phyloP scores from a whole-genome alignment of 2,329 filamentous ascomycete genomes.

The Paraphoma chrysanthemicola region DNA sequence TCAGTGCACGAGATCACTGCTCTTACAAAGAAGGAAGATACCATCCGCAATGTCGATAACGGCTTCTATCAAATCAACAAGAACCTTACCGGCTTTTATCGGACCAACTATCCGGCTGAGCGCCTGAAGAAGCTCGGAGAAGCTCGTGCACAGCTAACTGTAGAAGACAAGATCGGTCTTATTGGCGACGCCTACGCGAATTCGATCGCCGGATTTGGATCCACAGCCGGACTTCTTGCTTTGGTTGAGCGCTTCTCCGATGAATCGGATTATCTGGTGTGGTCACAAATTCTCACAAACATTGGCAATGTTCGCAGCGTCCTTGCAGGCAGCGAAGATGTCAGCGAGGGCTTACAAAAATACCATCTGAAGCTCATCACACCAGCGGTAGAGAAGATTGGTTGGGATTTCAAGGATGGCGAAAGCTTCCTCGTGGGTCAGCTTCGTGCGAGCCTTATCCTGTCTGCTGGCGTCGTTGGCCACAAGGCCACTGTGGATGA shows the following conservation, averaged over 20 bases:
- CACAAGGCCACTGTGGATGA: slow-evolving; percentile 77
- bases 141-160: slow-evolving; percentile 76
- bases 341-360: slow-evolving; percentile 75
- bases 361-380: slow-evolving; percentile 81
- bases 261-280: slow-evolving; percentile 87
- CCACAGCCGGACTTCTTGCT: slow-evolving; percentile 79
- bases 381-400: slow-evolving; percentile 77
- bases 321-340: slow-evolving; percentile 76
- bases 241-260: slow-evolving; percentile 84
- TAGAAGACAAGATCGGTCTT: slow-evolving; percentile 91
- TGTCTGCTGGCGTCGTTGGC: slow-evolving; percentile 75
- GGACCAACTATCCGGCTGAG: slow-evolving; percentile 89
- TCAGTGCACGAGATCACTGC: slow-evolving; percentile 69
- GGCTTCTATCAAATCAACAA: slow-evolving; percentile 95
- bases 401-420: slow-evolving; percentile 79
- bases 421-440: slow-evolving; percentile 86
- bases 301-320: slow-evolving; percentile 81
- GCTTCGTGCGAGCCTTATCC: slow-evolving; percentile 81
- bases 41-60: slow-evolving; percentile 74
- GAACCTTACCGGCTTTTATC: slow-evolving; percentile 86
- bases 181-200: slow-evolving; percentile 89
- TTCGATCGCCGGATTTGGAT: slow-evolving; percentile 84
- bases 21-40: slow-evolving; percentile 78
- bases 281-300: slow-evolving; percentile 82
- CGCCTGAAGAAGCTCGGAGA: slow-evolving; percentile 81